Evolutionary conservation across 2,329 filamentous ascomycete species (phyloP).

Genomic region (Colletotrichum lentis): DNA sequence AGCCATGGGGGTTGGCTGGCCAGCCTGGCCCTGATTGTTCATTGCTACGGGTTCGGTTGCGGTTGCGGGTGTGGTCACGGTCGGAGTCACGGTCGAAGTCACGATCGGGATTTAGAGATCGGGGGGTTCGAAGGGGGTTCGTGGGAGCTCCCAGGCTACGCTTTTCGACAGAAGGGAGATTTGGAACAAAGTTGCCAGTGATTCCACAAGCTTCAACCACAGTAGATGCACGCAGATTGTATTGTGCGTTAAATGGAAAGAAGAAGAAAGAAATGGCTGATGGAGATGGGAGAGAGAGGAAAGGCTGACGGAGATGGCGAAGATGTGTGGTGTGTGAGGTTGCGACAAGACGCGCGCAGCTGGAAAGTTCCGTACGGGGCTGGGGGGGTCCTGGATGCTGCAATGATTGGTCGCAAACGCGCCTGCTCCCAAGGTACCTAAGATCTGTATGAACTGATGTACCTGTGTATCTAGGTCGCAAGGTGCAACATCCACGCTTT

Average conservation of each 20-base stretch:
- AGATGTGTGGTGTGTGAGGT: conserved; percentile 9
- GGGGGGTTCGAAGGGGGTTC: background rate
- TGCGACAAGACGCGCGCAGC: conserved; percentile 24
- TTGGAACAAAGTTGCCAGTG: background rate
- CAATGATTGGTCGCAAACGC: conserved; percentile 28
- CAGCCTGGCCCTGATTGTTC: conserved; percentile 38
- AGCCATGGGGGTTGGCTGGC: conserved; percentile 35
- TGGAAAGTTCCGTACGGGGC: conserved; percentile 36
- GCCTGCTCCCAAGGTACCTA: background rate
- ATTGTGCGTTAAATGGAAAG: background rate
- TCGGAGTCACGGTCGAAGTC: too few species aligned
- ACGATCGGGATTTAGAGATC: too few species aligned
- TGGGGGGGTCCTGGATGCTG: background rate
- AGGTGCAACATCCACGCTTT: background rate
- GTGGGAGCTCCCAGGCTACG: background rate
- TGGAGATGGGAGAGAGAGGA: background rate
- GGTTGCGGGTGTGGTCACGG: background rate
- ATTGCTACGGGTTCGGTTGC: conserved; percentile 20
- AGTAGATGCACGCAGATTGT: background rate
- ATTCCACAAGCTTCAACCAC: background rate
- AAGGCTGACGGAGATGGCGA: background rate
- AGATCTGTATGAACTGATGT: background rate
- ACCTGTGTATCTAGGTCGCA: background rate
- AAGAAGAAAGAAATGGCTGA: background rate
- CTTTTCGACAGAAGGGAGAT: background rate